These are phyloP conservation scores for Diospyros kaki DNA, from an alignment of 148 eudicot genomes.

Conservation along the genomic window DNA sequence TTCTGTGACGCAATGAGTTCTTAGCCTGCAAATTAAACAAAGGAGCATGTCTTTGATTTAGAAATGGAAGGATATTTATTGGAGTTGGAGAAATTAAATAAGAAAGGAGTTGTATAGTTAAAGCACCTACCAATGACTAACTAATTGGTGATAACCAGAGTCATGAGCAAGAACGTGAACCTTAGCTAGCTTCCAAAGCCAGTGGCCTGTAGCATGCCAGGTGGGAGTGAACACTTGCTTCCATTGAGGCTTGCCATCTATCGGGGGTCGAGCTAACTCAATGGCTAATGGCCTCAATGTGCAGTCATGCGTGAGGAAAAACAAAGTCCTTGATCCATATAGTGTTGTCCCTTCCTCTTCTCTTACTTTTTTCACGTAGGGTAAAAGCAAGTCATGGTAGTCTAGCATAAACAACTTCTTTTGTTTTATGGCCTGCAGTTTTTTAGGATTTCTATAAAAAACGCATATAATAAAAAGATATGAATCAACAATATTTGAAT, in stretches of 20 bases:
- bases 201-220: slow-evolving; percentile 43
- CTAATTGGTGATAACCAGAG: slow-evolving; percentile 71
- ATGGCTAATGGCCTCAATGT: slow-evolving; percentile 64
- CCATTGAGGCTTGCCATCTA: slow-evolving; percentile 58
- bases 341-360: slow-evolving; percentile 47
- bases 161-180: slow-evolving; percentile 87
- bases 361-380: slow-evolving; percentile 67
- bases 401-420: slow-evolving; percentile 72
- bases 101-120: too few species aligned
- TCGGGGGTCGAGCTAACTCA: slow-evolving; percentile 70
- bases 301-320: slow-evolving; percentile 38
- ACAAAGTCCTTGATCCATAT: slow-evolving; percentile 76
- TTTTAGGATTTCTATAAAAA: neutral
- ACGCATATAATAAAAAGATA: too few species aligned
- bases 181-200: slow-evolving; percentile 96
- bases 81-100: too few species aligned
- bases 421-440: slow-evolving; percentile 49
- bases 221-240: slow-evolving; percentile 48
- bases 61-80: too few species aligned
- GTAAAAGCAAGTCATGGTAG: slow-evolving; percentile 78
- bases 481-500: too few species aligned
- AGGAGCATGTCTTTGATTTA: too few species aligned
- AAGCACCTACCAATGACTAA: slow-evolving; percentile 65
- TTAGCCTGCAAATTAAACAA: slow-evolving; percentile 42
- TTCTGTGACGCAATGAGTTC: slow-evolving; percentile 71